Percentiles rank a stretch among this genome's conserved stretches.
These are phyloP conservation scores for Lotus japonicus DNA, from an alignment of 306 rosid species.

Conservation along the genomic window DNA sequence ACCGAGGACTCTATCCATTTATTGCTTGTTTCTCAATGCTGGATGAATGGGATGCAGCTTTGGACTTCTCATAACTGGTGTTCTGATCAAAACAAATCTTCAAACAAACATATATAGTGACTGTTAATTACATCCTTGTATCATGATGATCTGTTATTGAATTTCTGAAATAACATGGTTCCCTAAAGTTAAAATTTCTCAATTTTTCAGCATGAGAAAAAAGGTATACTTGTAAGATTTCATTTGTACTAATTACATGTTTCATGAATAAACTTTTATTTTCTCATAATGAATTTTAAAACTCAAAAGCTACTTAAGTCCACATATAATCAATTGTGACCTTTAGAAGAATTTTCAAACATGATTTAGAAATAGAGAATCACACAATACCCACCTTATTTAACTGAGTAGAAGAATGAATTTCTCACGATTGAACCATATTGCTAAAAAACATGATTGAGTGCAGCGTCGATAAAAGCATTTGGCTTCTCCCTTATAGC, in stretches of 20 bases:
- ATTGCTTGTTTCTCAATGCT: not conserved
- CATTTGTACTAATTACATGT: not conserved
- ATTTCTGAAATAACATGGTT: not conserved
- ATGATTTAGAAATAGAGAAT: not conserved
- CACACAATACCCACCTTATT: not conserved
- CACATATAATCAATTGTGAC: too few species aligned
- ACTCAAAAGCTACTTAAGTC: too few species aligned
- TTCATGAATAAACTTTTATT: too few species aligned
- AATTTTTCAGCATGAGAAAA: not conserved
- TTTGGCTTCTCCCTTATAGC: not conserved
- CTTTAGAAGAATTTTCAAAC: not conserved
- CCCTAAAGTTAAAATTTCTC: not conserved
- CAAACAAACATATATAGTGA: not conserved
- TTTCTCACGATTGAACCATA: not conserved
- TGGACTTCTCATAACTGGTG: not conserved
- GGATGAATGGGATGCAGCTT: not conserved
- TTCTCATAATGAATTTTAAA: too few species aligned
- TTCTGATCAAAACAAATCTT: not conserved
- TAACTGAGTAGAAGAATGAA: not conserved
- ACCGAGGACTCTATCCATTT: not conserved
- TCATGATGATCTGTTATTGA: not conserved
- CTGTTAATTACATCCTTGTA: too few species aligned
- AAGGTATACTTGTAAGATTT: not conserved
- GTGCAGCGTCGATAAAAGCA: constrained; percentile 37
- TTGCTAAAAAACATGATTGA: constrained; percentile 53